These are phyloP conservation scores for Yamadazyma sp. DNA, from an alignment of 1,139 yeast species.

Conservation along the genomic window DNA sequence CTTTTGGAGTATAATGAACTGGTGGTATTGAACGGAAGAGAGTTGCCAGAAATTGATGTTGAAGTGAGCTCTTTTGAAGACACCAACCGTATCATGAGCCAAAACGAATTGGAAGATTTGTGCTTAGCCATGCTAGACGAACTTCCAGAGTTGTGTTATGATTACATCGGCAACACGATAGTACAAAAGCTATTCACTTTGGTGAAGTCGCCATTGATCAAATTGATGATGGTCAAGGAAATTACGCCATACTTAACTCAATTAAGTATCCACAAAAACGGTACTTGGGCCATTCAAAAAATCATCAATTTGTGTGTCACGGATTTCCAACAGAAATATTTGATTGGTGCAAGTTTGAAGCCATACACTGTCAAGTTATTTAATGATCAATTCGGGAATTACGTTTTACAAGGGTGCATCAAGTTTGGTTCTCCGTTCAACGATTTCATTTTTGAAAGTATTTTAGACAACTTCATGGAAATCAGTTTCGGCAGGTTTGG, in stretches of 20 bases:
- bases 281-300: conserved; percentile 99
- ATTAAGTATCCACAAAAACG: conserved; percentile 94
- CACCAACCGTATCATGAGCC: conserved; percentile 23
- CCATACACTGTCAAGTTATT: conserved; percentile 86
- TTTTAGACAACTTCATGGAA: conserved; percentile 74
- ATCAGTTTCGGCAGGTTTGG: conserved; percentile 92
- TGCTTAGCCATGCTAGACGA: conserved; percentile 86
- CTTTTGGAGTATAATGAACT: conserved; percentile 47
- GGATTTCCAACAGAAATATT: conserved; percentile 58
- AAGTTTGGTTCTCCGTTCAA: conserved; percentile 88
- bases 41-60: conserved; percentile 6
- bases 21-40: conserved; percentile 9
- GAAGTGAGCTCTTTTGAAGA: conserved; percentile 3
- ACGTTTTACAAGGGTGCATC: conserved; percentile 91
- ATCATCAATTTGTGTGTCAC: conserved; percentile 73
- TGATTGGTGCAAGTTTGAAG: conserved; percentile 69
- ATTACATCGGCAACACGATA: conserved; percentile 92
- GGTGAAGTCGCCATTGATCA: conserved; percentile 64
- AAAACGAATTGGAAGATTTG: conserved; percentile 72
- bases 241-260: conserved; percentile 83
- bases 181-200: conserved; percentile 85
- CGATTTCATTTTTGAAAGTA: conserved; percentile 85
- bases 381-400: conserved; percentile 95
- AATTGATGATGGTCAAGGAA: conserved; percentile 77
- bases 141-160: conserved; percentile 87